Evolutionary conservation across 352 stramenopile genomes (phyloP).

Genomic region (Blastocystis sp.): DNA sequence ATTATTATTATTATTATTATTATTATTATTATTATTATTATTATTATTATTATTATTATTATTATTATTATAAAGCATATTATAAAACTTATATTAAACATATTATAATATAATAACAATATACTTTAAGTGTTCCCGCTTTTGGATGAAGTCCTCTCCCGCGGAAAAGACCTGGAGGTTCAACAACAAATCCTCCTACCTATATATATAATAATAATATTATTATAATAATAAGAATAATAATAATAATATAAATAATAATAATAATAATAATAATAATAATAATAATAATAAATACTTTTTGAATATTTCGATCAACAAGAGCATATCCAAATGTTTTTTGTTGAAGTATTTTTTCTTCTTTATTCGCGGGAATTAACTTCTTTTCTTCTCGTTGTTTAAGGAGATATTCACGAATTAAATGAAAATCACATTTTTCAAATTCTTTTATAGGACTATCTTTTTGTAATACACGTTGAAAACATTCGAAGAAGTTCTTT

Average conservation of each 20-base stretch:
- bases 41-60: too few species aligned
- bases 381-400: conserved; percentile 63
- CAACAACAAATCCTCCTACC: conserved; percentile 80
- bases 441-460: conserved; percentile 77
- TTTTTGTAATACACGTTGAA: conserved; percentile 67
- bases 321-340: conserved; percentile 81
- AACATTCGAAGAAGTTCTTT: conserved; percentile 92
- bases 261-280: neutral
- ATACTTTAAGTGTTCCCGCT: conserved; percentile 83
- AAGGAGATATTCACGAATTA: conserved; percentile 71
- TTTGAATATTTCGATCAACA: conserved; percentile 91
- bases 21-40: too few species aligned
- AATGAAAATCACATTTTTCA: conserved; percentile 84
- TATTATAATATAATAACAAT: neutral
- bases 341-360: conserved; percentile 65
- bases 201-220: too few species aligned
- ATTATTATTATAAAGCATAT: too few species aligned
- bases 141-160: conserved; percentile 93
- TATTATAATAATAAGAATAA: too few species aligned
- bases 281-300: conserved; percentile 46
- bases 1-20: too few species aligned
- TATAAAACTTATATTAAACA: conserved; percentile 11
- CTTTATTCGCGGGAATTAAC: conserved; percentile 52
- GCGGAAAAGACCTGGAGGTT: conserved; percentile 89
- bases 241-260: conserved; percentile 4